Conservation (phyloP, 768 basidiomycete species). For the Lanmaoa rubissima region DNA sequence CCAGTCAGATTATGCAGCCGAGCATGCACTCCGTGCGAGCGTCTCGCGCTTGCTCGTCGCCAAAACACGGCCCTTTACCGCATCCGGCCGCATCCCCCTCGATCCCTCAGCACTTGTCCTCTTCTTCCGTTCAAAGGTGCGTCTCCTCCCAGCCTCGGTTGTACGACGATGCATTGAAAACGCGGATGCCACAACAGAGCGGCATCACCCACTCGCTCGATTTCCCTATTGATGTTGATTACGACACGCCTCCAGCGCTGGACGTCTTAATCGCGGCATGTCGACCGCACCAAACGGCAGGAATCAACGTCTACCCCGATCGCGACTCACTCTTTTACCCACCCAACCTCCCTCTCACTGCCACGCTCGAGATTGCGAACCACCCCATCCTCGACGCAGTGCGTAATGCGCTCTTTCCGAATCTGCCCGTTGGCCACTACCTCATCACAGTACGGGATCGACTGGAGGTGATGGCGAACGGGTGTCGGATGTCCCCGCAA, state of each 20-base stretch:
- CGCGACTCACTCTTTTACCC: slow-evolving; percentile 74
- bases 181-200: slow-evolving; percentile 41
- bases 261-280: slow-evolving; percentile 78
- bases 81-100: slow-evolving; percentile 66
- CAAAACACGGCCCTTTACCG: slow-evolving; percentile 61
- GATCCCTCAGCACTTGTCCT: slow-evolving; percentile 65
- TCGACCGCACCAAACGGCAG: slow-evolving; percentile 58
- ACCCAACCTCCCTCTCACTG: slow-evolving; percentile 65
- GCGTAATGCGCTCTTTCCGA: slow-evolving; percentile 68
- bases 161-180: neutral
- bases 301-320: slow-evolving; percentile 50
- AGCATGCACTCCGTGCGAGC: slow-evolving; percentile 52
- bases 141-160: slow-evolving; percentile 9
- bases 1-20: slow-evolving; percentile 48
- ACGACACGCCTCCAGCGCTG: slow-evolving; percentile 71
- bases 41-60: slow-evolving; percentile 55
- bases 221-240: slow-evolving; percentile 77
- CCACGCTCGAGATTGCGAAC: slow-evolving; percentile 76
- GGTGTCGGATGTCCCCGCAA: slow-evolving; percentile 57
- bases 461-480: slow-evolving; percentile 64
- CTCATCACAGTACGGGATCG: slow-evolving; percentile 66
- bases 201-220: slow-evolving; percentile 79
- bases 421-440: slow-evolving; percentile 64
- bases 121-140: slow-evolving; percentile 78
- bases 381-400: slow-evolving; percentile 81